Evolutionary conservation across 2,329 filamentous ascomycete genomes (phyloP).

Genomic region (Monosporascus ibericus): DNA sequence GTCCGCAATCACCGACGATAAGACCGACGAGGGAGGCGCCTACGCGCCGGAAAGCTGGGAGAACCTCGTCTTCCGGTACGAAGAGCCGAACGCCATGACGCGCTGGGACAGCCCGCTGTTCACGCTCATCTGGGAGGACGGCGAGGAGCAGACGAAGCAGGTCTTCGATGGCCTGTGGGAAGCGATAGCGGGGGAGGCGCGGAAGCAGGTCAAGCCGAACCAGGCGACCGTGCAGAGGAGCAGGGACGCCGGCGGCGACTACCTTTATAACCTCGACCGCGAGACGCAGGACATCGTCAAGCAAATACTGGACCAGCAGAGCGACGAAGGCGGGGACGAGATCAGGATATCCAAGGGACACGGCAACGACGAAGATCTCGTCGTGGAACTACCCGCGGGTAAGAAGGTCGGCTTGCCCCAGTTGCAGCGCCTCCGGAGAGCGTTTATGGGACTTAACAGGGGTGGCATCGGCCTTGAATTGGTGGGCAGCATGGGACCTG

Average conservation of each 20-base stretch:
- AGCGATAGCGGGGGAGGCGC: conserved; percentile 55
- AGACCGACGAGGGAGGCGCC: conserved; percentile 35
- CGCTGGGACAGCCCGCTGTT: conserved; percentile 82
- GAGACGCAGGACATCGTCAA: conserved; percentile 73
- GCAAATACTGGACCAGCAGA: conserved; percentile 61
- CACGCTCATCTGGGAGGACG: conserved; percentile 71
- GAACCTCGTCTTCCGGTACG: conserved; percentile 74
- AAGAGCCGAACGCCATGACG: conserved; percentile 81
- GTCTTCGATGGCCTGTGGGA: conserved; percentile 70
- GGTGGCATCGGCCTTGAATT: conserved; percentile 57
- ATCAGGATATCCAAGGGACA: conserved; percentile 39
- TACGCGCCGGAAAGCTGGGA: conserved; percentile 62
- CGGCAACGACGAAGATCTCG: conserved; percentile 39
- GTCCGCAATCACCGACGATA: conserved; percentile 11
- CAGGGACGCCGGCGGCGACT: conserved; percentile 62
- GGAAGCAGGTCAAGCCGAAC: conserved; percentile 66
- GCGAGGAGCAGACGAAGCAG: conserved; percentile 46
- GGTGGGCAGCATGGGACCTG: conserved; percentile 46
- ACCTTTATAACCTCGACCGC: conserved; percentile 73
- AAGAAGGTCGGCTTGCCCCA: conserved; percentile 65
- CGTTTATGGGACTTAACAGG: conserved; percentile 71
- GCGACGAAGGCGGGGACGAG: conserved; percentile 57
- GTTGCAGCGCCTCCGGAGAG: conserved; percentile 69
- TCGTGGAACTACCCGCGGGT: conserved; percentile 58
- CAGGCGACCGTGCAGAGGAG: conserved; percentile 63